A percentile compares a stretch with the other conserved stretches of the same genome.
These are phyloP conservation scores for Ophiostoma tasmaniense DNA, from an alignment of 2,329 filamentous ascomycete species.

Conservation along the genomic window DNA sequence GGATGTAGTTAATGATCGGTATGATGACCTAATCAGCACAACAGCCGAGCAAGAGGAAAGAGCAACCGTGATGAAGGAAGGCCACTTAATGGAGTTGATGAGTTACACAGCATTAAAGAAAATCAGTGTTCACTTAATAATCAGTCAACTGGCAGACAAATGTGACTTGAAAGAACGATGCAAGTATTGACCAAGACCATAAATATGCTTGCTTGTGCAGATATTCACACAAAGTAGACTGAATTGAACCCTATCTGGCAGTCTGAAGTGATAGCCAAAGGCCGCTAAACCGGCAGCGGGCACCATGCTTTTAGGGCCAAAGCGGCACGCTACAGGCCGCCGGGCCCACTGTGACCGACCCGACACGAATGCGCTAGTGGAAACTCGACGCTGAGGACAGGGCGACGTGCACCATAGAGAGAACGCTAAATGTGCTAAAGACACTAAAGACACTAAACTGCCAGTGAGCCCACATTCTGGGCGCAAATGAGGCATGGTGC, in stretches of 20 bases:
- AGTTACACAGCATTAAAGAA: too few species aligned
- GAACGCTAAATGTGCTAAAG: constrained; percentile 9
- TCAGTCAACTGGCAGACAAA: too few species aligned
- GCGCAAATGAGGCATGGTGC: constrained; percentile 20
- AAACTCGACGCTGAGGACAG: not conserved
- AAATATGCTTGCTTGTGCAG: too few species aligned
- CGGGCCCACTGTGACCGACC: not conserved
- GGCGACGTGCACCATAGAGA: not conserved
- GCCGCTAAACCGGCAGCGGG: not conserved
- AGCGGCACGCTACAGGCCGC: constrained; percentile 5
- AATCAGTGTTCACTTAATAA: too few species aligned
- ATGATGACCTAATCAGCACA: not conserved
- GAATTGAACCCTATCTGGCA: not conserved
- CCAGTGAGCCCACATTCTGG: constrained; percentile 8
- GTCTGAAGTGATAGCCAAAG: not conserved
- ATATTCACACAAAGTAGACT: too few species aligned
- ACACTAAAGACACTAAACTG: constrained; percentile 4
- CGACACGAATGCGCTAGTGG: not conserved
- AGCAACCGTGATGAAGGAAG: too few species aligned
- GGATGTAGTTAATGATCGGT: not conserved
- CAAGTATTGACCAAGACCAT: too few species aligned
- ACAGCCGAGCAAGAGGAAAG: not conserved
- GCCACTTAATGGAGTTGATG: too few species aligned
- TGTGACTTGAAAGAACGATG: too few species aligned
- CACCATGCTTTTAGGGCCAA: not conserved